These are phyloP conservation scores for Coniochaeta pulveracea DNA, from an alignment of 2,329 filamentous ascomycete genomes.

Conservation along the genomic window DNA sequence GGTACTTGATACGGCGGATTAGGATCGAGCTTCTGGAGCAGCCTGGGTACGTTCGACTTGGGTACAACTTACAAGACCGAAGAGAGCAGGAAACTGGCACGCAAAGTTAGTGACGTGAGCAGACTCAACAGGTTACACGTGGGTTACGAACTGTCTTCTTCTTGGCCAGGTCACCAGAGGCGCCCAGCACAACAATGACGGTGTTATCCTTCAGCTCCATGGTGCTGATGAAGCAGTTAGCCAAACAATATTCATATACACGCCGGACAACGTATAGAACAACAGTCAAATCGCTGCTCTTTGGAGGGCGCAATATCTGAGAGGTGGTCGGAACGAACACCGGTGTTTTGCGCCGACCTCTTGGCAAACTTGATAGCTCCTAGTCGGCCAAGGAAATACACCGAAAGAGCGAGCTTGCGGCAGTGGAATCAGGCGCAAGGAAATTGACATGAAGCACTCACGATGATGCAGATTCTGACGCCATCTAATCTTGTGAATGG, in stretches of 20 bases:
- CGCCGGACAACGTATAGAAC: too few species aligned
- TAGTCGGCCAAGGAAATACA: background rate
- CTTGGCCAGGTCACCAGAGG: conserved; percentile 95
- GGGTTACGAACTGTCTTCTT: conserved; percentile 76
- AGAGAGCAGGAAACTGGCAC: conserved; percentile 81
- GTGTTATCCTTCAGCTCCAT: conserved; percentile 99
- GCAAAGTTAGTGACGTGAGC: conserved; percentile 13
- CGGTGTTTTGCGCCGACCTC: background rate
- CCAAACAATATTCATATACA: conserved; percentile 14
- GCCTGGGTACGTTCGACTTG: too few species aligned
- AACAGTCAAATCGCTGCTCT: too few species aligned
- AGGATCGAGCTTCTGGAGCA: too few species aligned
- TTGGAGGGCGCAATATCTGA: background rate
- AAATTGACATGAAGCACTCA: conserved; percentile 14
- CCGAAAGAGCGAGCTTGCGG: conserved; percentile 3
- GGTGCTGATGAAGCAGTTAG: conserved; percentile 46
- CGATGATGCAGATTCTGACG: conserved; percentile 16
- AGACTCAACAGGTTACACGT: conserved; percentile 8
- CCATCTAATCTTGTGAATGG: conserved; percentile 13
- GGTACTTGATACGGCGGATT: conserved; percentile 55
- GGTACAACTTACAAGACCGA: conserved; percentile 80
- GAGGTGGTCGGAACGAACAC: background rate
- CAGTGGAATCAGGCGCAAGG: conserved; percentile 8
- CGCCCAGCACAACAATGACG: conserved; percentile 88
- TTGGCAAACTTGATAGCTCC: conserved; percentile 1